Percentiles rank a stretch among this genome's conserved stretches.
phyloP scores from a whole-genome alignment of 1,139 yeast species.

The Debaryomyces subglobosus region DNA sequence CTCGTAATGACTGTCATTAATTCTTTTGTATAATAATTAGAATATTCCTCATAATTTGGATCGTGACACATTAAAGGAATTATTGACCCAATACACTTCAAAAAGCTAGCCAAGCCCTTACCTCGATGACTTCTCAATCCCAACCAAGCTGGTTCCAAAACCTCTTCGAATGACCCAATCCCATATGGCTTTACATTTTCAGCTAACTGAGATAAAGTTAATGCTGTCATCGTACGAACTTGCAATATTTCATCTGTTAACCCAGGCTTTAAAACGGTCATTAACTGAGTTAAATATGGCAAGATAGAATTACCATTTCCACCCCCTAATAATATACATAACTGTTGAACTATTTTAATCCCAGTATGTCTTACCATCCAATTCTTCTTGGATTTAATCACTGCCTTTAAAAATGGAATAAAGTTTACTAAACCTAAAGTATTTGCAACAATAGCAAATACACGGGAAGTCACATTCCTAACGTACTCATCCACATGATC shows the following conservation, averaged over 20 bases:
- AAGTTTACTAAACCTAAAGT: slow-evolving; percentile 74
- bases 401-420: slow-evolving; percentile 82
- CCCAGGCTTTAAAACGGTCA: slow-evolving; percentile 61
- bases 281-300: slow-evolving; percentile 71
- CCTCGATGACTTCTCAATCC: slow-evolving; percentile 84
- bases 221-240: slow-evolving; percentile 71
- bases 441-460: slow-evolving; percentile 83
- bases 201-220: slow-evolving; percentile 74
- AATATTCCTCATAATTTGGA: slow-evolving; percentile 62
- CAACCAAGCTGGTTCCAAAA: slow-evolving; percentile 76
- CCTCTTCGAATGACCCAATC: slow-evolving; percentile 76
- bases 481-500: slow-evolving; percentile 84
- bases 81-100: slow-evolving; percentile 77
- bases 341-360: slow-evolving; percentile 73
- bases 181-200: slow-evolving; percentile 91
- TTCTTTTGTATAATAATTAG: slow-evolving; percentile 77
- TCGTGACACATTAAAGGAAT: slow-evolving; percentile 79
- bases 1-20: slow-evolving; percentile 66
- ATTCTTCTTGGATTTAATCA: slow-evolving; percentile 73
- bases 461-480: slow-evolving; percentile 74
- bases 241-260: slow-evolving; percentile 72
- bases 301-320: slow-evolving; percentile 59
- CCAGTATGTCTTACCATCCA: slow-evolving; percentile 94
- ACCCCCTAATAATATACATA: slow-evolving; percentile 69
- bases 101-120: slow-evolving; percentile 70